Evolutionary conservation across 495 filamentous ascomycete species (phyloP).

Genomic region (Corynascus novoguineensis): DNA sequence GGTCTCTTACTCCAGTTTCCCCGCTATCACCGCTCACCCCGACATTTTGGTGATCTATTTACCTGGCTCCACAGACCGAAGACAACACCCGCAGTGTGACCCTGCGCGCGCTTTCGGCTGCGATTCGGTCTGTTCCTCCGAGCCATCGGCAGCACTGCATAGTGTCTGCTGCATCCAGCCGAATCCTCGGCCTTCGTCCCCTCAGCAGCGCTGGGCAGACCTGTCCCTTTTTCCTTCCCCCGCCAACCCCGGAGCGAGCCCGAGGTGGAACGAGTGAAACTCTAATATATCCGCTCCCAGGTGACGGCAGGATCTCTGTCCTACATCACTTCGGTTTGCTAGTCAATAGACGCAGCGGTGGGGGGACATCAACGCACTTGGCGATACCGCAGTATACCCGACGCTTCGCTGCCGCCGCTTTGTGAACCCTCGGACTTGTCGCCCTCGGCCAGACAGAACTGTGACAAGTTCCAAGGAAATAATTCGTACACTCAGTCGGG

Average conservation of each 20-base stretch:
- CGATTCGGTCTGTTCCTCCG: slow-evolving; percentile 15
- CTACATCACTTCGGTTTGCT: slow-evolving; percentile 25
- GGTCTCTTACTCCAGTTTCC: neutral
- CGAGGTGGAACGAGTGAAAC: slow-evolving; percentile 22
- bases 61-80: slow-evolving; percentile 25
- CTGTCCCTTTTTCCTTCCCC: neutral
- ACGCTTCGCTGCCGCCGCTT: slow-evolving; percentile 8
- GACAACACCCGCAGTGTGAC: slow-evolving; percentile 27
- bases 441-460: neutral
- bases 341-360: slow-evolving; percentile 14
- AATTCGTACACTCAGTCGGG: neutral
- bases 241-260: slow-evolving; percentile 3
- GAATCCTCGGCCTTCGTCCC: neutral
- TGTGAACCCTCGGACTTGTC: slow-evolving; percentile 14
- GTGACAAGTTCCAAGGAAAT: neutral
- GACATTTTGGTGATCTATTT: slow-evolving; percentile 8
- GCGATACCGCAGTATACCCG: slow-evolving; percentile 9
- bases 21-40: slow-evolving; percentile 11
- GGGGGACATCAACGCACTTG: slow-evolving; percentile 14
- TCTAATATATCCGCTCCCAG: slow-evolving; percentile 21
- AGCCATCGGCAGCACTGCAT: slow-evolving; percentile 1
- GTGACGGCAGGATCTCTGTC: slow-evolving; percentile 44
- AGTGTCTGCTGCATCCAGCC: slow-evolving; percentile 20
- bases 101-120: slow-evolving; percentile 14
- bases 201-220: neutral